A percentile compares a stretch with the other conserved stretches of the same genome.
Conservation (phyloP, 169 alveolate species). For the Hepatocystis sp. region DNA sequence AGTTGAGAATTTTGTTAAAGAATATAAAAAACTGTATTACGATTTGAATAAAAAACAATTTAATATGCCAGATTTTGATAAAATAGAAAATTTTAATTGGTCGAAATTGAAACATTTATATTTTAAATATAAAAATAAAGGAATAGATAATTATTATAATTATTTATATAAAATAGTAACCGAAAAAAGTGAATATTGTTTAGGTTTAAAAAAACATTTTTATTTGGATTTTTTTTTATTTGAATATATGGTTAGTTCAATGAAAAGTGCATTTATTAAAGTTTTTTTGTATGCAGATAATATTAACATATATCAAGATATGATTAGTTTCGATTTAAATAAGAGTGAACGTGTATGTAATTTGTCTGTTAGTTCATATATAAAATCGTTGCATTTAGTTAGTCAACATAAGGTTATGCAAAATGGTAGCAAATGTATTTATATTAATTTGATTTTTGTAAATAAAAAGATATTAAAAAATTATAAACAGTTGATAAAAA, state of each 20-base stretch:
- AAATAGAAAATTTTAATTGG: not conserved
- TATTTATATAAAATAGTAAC: constrained; percentile 28
- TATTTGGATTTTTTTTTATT: constrained; percentile 36
- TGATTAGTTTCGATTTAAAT: constrained; percentile 19
- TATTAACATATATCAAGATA: constrained; percentile 36
- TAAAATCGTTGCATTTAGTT: constrained; percentile 52
- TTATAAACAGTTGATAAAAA: constrained; percentile 19
- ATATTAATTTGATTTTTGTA: constrained; percentile 30
- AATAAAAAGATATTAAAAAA: constrained; percentile 47
- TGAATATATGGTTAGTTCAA: constrained; percentile 24
- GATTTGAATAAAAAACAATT: not conserved
- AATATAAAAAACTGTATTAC: too few relatives aligned
- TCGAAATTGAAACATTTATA: constrained; percentile 36
- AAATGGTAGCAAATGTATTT: constrained; percentile 28
- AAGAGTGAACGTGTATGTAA: constrained; percentile 17
- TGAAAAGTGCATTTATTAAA: constrained; percentile 61
- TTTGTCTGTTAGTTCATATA: constrained; percentile 20
- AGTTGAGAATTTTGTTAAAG: constrained; percentile 7
- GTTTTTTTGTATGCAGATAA: constrained; percentile 37
- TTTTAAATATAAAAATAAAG: constrained; percentile 16
- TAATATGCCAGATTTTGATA: constrained; percentile 4
- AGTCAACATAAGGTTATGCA: constrained; percentile 27
- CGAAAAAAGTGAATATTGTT: constrained; percentile 64
- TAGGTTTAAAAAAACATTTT: constrained; percentile 41
- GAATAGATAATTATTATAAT: constrained; percentile 23